Evolutionary conservation across 1,284 basidiomycete genomes (phyloP).

Genomic region (Trichosporon coremiiforme): DNA sequence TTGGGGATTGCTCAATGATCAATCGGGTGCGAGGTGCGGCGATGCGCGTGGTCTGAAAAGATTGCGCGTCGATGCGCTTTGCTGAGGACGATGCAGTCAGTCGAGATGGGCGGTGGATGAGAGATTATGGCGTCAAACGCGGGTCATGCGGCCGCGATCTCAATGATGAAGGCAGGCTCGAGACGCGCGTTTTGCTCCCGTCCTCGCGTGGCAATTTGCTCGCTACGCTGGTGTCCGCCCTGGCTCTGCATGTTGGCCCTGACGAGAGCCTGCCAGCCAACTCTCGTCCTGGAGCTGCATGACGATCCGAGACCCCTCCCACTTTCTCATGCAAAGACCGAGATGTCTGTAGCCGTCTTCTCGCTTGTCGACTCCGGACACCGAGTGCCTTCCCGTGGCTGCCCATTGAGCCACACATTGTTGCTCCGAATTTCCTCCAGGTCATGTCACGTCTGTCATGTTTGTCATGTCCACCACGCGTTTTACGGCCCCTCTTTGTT

Average conservation of each 20-base stretch:
- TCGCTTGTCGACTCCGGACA: not conserved
- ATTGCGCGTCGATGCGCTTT: conserved; percentile 13
- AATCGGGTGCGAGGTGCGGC: not conserved
- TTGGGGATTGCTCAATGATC: not conserved
- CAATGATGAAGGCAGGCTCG: conserved; percentile 20
- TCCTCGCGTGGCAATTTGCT: conserved; percentile 9
- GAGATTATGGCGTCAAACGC: conserved; percentile 19
- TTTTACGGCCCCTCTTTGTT: conserved; percentile 4
- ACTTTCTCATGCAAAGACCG: conserved; percentile 8
- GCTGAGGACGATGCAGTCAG: not conserved
- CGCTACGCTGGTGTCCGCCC: not conserved
- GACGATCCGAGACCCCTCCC: not conserved
- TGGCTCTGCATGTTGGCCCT: no score
- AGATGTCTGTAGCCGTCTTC: not conserved
- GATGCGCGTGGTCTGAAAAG: conserved; percentile 4
- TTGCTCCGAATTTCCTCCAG: not conserved
- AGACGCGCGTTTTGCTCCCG: conserved; percentile 16
- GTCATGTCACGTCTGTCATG: not conserved
- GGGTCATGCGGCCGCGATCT: conserved; percentile 11
- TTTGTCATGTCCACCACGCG: not conserved
- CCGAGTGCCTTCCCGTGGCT: not conserved
- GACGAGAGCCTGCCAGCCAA: not conserved
- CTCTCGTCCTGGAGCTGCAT: not conserved
- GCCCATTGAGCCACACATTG: not conserved
- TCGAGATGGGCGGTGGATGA: conserved; percentile 13